Conservation (phyloP, 257 asterid species). For the Cinchona pubescens region DNA sequence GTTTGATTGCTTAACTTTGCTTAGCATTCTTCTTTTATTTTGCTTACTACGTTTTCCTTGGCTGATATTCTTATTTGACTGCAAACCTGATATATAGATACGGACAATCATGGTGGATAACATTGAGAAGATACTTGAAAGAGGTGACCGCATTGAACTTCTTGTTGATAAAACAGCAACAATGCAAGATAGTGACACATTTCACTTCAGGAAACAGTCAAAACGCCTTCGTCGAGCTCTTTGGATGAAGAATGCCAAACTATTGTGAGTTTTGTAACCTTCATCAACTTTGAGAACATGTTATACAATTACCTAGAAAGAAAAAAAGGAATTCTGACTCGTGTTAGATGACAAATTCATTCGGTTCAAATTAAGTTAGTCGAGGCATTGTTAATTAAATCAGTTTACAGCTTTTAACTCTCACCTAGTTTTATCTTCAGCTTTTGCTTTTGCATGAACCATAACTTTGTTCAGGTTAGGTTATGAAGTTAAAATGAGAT, state of each 20-base stretch:
- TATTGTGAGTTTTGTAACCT: constrained; percentile 57
- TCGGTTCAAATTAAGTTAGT: not conserved
- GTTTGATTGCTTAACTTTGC: not conserved
- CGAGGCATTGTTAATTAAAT: not conserved
- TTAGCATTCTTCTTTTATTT: not conserved
- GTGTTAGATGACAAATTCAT: not conserved
- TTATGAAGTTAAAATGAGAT: constrained; percentile 1
- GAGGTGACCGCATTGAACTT: constrained; percentile 97
- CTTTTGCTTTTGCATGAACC: not conserved
- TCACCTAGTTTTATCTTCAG: not conserved
- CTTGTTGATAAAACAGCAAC: constrained; percentile 96
- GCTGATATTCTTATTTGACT: constrained; percentile 10
- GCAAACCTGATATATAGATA: constrained; percentile 50
- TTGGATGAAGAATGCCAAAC: constrained; percentile 99
- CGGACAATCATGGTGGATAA: constrained; percentile 96
- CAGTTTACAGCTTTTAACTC: not conserved
- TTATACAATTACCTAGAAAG: not conserved
- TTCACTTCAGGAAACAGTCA: constrained; percentile 97
- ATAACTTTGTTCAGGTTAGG: not conserved
- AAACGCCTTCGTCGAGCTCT: constrained; percentile 89
- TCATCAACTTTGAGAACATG: not conserved
- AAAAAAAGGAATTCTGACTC: constrained; percentile 2
- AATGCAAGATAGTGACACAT: constrained; percentile 96
- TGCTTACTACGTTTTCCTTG: not conserved
- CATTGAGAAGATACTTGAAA: constrained; percentile 92